These are phyloP conservation scores for Sergeia podlipaevii DNA, from an alignment of 208 protist genomes.

Conservation along the genomic window DNA sequence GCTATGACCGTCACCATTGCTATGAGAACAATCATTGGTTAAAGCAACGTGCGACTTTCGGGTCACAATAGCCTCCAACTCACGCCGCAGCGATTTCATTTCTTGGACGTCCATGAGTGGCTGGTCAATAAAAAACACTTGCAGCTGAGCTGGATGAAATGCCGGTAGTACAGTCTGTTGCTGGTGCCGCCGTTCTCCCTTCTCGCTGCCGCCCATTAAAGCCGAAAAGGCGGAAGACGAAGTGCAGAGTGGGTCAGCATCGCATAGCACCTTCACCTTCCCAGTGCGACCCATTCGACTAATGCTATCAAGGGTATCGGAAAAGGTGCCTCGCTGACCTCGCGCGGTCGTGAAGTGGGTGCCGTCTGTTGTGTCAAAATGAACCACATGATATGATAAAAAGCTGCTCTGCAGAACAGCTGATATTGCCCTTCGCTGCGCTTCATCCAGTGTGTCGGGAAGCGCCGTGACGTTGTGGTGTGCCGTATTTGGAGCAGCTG, in stretches of 20 bases:
- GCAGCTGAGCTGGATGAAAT: slow-evolving; percentile 24
- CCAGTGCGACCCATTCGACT: slow-evolving; percentile 37
- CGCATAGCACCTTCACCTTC: slow-evolving; percentile 27
- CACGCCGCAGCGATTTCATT: slow-evolving; percentile 1
- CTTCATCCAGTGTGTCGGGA: neutral
- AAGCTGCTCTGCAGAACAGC: slow-evolving; percentile 33
- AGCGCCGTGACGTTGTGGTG: neutral
- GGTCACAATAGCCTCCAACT: neutral
- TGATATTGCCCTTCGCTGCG: neutral
- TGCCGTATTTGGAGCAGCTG: no score
- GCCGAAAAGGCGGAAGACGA: no score
- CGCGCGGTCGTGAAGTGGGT: slow-evolving; percentile 49
- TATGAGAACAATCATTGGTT: no score
- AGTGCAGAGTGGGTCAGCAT: slow-evolving; percentile 29
- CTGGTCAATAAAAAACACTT: slow-evolving; percentile 55
- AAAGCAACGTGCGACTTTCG: neutral
- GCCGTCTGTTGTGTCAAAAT: slow-evolving; percentile 40
- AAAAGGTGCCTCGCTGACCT: slow-evolving; percentile 64
- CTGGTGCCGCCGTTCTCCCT: neutral
- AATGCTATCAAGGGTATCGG: slow-evolving; percentile 50
- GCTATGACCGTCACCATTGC: no score
- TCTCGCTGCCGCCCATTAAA: neutral
- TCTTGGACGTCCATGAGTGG: slow-evolving; percentile 44
- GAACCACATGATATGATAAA: slow-evolving; percentile 59
- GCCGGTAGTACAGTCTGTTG: neutral